Base-by-base conservation (phyloP, 768 basidiomycete genomes). In the Lentinula guzmanii region DNA sequence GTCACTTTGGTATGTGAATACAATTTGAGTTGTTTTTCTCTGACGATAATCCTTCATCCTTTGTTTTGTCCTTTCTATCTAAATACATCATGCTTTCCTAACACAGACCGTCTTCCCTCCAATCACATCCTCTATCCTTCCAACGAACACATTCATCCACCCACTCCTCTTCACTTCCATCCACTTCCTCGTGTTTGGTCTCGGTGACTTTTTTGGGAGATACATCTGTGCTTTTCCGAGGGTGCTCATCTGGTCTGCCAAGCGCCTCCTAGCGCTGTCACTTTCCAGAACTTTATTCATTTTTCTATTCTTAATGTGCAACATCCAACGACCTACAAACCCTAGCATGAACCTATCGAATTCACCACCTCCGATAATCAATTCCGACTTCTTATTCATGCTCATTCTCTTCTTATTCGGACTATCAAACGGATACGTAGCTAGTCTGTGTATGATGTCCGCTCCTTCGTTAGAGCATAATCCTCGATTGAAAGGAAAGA, bases 231-330 rank as follows among this genome's bases (percentile, higher is more conserved):
- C 88, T 5, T 78, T 86, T 66, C 87, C 88, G 5, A 69, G 70
- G 7, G 71, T 94, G 21, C 71, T 86, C 35, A 75, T 93, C 57
- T 93, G 91, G 85, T 86, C 86, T 3, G 81, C 83, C 5, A 79
- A 76, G 24, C 80, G 80, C 37, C 80, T 95, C 42, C 70, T 93
- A 15, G 68, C 70, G 5, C 73, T 92, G 28, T 87, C 93, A 15
- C 70, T 90, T 45, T 71, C 83, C 3, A 86, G 95, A 59, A 89
- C 87, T 1, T 68, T 93, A 37, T 95, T 96, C 75, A 83, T 97
- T 52, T 93, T 93, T 34, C 67, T 95, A 45, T 89, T 96, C 72
- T 79, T 96, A n/a, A 78, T 89, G 74, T 96, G 94, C 79, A 97
- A 97, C 69, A 74, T 95, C 45, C 84, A 86, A 64, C 82, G 79